phyloP scores from a whole-genome alignment of 202 grass and related monocot species.

The Setaria italica region DNA sequence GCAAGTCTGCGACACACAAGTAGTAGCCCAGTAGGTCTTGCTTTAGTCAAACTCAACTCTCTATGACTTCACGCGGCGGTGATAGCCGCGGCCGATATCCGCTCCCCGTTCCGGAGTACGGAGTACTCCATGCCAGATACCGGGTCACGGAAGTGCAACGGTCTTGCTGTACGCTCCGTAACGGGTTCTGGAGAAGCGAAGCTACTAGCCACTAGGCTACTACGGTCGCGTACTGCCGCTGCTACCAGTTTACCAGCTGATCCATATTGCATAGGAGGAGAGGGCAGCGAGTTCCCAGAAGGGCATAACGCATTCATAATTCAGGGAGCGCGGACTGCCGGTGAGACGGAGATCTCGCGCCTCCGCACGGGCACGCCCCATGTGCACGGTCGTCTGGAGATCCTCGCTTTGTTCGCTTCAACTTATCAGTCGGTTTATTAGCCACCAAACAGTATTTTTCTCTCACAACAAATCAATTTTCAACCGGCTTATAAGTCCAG shows the following conservation, averaged over 20 bases:
- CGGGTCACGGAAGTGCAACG: background rate
- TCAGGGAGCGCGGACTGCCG: background rate
- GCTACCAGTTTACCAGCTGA: too few relatives aligned
- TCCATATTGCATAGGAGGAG: too few relatives aligned
- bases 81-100: background rate
- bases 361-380: background rate
- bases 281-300: background rate
- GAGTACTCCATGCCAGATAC: background rate
- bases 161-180: background rate
- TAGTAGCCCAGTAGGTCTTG: background rate
- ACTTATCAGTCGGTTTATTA: too few relatives aligned
- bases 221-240: background rate
- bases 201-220: background rate
- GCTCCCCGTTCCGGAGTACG: background rate
- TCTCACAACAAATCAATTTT: too few relatives aligned
- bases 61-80: background rate
- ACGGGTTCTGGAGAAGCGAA: background rate
- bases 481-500: too few relatives aligned
- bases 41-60: background rate
- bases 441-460: too few relatives aligned
- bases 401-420: background rate
- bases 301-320: background rate
- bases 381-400: conserved; percentile 16
- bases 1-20: background rate
- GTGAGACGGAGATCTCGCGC: conserved; percentile 10